Base-by-base conservation (phyloP, 352 stramenopile species). In the Phytophthora quininea region DNA sequence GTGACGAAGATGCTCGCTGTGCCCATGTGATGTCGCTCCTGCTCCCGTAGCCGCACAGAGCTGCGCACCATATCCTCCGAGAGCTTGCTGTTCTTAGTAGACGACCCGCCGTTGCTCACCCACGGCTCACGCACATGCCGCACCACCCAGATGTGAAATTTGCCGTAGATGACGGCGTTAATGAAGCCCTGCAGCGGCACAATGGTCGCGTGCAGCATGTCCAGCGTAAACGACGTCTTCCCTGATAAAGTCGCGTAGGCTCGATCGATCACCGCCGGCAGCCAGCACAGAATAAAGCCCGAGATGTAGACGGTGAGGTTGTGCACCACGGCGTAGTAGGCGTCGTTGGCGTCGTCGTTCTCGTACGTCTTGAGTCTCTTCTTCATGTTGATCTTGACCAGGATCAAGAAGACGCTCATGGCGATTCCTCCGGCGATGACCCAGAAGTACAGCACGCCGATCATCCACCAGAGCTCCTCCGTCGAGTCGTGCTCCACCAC, bases 111-210 rank as follows among this genome's bases (percentile, higher is more conserved):
- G 19, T 68, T 79, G 40, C 72, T 65, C 8, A 60, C 54, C 73
- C 74, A 81, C 1, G 74, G 73, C 7, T 72, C 61, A 4, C 86
- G 67, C 3, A 89, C 75, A 53, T 92, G 80, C 0, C 86, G 86
- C 0, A 83, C 83, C 15, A 94, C 77, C 81, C 83, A 94, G 33
- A 90, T 77, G 64, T 94, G 86, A 60, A 94, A 92, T 55, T 93
- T 93, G 48, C 86, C 88, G 62, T 96, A 96, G 43, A 96, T 94
- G 4, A 94, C 80, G 3, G 88, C 88, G 43, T 94, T 94, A 15
- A 92, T 80, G 59, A 94, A 96, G 52, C 88, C 88, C 73, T 93
- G 86, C 0, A 94, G 71, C 3, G 86, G 84, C n/a, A 94, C 79
- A 58, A 94, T 90, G 14, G 79, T 87, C 14, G 84, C 86, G 46